Evolutionary conservation across 1,284 basidiomycete genomes (phyloP).

Genomic region (Rugosomyces carneus): DNA sequence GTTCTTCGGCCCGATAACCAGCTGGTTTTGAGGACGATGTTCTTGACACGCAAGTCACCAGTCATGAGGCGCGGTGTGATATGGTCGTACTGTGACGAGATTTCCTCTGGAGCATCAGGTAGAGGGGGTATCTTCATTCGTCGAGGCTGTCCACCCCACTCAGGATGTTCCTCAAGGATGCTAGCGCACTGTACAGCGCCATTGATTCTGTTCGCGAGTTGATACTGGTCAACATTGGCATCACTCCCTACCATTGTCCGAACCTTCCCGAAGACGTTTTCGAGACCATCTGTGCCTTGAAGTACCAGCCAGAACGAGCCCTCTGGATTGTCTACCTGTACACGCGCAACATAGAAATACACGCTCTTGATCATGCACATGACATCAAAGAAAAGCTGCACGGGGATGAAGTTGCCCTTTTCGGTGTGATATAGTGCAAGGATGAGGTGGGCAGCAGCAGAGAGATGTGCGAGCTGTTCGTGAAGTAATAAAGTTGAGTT

Average conservation of each 20-base stretch:
- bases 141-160: constrained; percentile 25
- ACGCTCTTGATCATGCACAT: constrained; percentile 29
- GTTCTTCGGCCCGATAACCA: constrained; percentile 15
- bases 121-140: constrained; percentile 16
- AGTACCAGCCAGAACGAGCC: constrained; percentile 27
- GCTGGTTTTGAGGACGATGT: constrained; percentile 13
- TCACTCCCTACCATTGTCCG: constrained; percentile 24
- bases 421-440: constrained; percentile 22
- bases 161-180: constrained; percentile 25
- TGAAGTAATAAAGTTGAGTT: constrained; percentile 19
- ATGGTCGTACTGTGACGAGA: constrained; percentile 18
- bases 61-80: constrained; percentile 19
- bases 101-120: constrained; percentile 6
- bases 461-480: constrained; percentile 26
- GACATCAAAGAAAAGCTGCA: constrained; percentile 23
- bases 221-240: constrained; percentile 24
- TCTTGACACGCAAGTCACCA: constrained; percentile 16
- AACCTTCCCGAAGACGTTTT: constrained; percentile 28
- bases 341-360: constrained; percentile 25
- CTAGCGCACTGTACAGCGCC: constrained; percentile 20
- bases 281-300: constrained; percentile 30
- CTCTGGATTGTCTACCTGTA: constrained; percentile 24
- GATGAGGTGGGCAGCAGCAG: constrained; percentile 24
- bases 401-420: constrained; percentile 22
- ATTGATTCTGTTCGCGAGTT: constrained; percentile 21